Evolutionary conservation across 441 rosid genomes (phyloP), one percentile per base, ranked within the genome.

Genomic region (Capsella rubella): DNA sequence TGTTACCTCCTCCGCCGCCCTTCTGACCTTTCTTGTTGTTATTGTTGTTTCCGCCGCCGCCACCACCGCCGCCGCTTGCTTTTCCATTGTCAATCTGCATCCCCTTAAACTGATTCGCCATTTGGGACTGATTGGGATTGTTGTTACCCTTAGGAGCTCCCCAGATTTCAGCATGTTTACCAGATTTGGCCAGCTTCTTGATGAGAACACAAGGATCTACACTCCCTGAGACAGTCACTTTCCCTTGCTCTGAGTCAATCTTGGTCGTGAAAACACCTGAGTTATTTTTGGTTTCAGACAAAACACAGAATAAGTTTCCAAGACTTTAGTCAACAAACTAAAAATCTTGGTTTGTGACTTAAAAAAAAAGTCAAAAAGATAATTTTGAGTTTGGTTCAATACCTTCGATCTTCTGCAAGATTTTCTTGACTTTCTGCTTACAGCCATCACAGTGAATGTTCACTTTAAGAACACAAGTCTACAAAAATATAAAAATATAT

Each of bases 371-470:
- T 61, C 77, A 78, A 72, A 35, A 28, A 18, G 3, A 69, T 25
- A 31, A 39, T 21, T 69, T 29, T 67, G 50, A 56, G 50, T 67
- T 35, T 40, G 25, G 25, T 21, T 34, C 9, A 4, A 3, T 80
- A 93, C 99, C 99, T 71, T 95, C 97, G 27, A 90, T 91, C 74
- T 86, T 89, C 81, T 87, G 92, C 79, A 95, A 81, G 81, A 91
- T 84, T 83, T 95, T 93, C 87, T 87, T 90, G 67, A 95, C 98
- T 80, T 93, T 93, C n/a, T 89, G 90, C 80, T 89, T 85, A 69
- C 99, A 95, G 4, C 98, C 99, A 73, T 93, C 99, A 72, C 99
- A 95, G 87, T 93, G 97, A 54, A 95, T 95, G 83, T 93, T 90
- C 82, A 95, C 97, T 81, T 87, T 90, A 15, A 95, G 95, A 73